Percentiles rank a stretch among this genome's conserved stretches.
phyloP scores from a whole-genome alignment of 495 filamentous ascomycete species.

The Penicillium fimorum region DNA sequence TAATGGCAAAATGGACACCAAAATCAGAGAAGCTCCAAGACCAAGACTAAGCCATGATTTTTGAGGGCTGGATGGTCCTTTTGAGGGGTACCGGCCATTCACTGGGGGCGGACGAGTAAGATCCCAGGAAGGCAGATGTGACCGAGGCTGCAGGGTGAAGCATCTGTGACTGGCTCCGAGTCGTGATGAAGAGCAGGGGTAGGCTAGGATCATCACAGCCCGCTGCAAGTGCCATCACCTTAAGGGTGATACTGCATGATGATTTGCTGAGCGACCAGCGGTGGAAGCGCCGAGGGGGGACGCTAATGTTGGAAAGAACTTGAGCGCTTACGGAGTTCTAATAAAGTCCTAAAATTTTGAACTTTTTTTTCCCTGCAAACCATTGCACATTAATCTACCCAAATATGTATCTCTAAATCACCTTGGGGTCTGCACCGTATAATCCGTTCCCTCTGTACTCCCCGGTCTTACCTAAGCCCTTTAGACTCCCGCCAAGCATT shows the following conservation, averaged over 20 bases:
- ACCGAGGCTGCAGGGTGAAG: slow-evolving; percentile 33
- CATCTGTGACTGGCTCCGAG: slow-evolving; percentile 16
- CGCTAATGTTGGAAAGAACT: slow-evolving; percentile 7
- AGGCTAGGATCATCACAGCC: slow-evolving; percentile 9
- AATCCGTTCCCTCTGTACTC: background rate
- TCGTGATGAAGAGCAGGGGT: slow-evolving; percentile 17
- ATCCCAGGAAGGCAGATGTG: slow-evolving; percentile 34
- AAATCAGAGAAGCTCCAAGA: slow-evolving; percentile 23
- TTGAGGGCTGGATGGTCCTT: slow-evolving; percentile 36
- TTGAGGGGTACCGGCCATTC: slow-evolving; percentile 33
- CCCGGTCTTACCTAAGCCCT: background rate
- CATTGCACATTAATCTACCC: background rate
- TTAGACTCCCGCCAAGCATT: slow-evolving; percentile 8
- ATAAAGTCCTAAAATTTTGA: background rate
- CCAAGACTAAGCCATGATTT: slow-evolving; percentile 29
- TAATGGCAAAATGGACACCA: slow-evolving; percentile 14
- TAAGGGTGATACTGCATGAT: slow-evolving; percentile 8
- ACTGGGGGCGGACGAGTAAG: slow-evolving; percentile 33
- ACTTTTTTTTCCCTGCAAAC: background rate
- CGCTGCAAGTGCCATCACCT: slow-evolving; percentile 17
- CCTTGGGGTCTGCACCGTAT: too few species aligned
- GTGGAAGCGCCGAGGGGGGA: slow-evolving; percentile 11
- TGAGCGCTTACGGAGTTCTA: slow-evolving; percentile 6
- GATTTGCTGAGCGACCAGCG: slow-evolving; percentile 9
- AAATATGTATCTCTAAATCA: background rate